A percentile compares a stretch with the other conserved stretches of the same genome.
Conservation (phyloP, 169 alveolate species). For the Plasmodium chabaudi region DNA sequence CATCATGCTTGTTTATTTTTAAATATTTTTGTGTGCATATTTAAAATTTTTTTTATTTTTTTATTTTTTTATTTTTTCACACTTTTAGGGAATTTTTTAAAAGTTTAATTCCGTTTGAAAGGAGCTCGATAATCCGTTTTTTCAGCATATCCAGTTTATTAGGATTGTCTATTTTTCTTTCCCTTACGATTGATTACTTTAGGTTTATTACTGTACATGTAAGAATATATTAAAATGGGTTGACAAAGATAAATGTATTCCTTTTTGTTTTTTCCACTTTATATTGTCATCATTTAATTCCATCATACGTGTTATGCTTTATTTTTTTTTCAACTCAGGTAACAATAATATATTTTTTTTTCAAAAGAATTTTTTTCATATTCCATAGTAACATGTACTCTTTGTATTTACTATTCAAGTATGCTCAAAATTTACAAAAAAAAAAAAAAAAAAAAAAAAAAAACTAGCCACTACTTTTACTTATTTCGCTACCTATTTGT, state of each 20-base stretch:
- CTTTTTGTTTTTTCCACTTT: neutral
- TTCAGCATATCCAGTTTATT: slow-evolving; percentile 10
- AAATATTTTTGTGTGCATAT: neutral
- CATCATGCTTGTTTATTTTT: neutral
- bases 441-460: neutral
- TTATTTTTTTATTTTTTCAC: neutral
- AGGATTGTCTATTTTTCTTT: slow-evolving; percentile 54
- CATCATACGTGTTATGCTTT: neutral
- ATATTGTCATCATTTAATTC: neutral
- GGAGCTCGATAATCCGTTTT: neutral
- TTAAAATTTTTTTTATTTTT: neutral
- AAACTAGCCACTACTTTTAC: neutral
- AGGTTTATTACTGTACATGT: slow-evolving; percentile 48
- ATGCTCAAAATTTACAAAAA: neutral
- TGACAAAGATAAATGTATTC: neutral
- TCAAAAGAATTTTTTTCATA: slow-evolving; percentile 16
- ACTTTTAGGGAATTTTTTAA: slow-evolving; percentile 43
- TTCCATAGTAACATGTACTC: slow-evolving; percentile 64
- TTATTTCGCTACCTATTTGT: neutral
- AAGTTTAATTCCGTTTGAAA: slow-evolving; percentile 6
- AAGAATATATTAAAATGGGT: neutral
- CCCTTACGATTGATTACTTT: slow-evolving; percentile 39
- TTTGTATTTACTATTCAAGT: slow-evolving; percentile 51
- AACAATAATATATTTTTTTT: slow-evolving; percentile 27
- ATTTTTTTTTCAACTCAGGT: slow-evolving; percentile 2